Evolutionary conservation across 1,284 basidiomycete species (phyloP).

Genomic region (Cryptococcus sp.): DNA sequence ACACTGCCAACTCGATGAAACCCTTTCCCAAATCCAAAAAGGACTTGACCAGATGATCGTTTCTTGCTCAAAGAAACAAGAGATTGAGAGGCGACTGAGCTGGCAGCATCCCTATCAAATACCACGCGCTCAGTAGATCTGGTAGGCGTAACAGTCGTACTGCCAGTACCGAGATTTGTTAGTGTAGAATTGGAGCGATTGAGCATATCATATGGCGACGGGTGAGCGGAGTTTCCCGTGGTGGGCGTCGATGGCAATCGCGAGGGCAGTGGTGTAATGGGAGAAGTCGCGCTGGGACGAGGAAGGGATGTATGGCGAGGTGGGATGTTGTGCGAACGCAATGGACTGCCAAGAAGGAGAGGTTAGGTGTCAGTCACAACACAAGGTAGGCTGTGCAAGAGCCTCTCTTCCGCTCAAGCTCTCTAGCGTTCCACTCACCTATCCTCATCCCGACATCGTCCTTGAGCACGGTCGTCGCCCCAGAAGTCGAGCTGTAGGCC

Average conservation of each 20-base stretch:
- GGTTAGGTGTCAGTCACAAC: background rate
- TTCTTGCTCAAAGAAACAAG: constrained; percentile 4
- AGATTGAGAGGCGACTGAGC: background rate
- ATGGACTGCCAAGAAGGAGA: background rate
- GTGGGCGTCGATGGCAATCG: background rate
- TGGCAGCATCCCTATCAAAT: too few species aligned
- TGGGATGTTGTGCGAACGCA: constrained; percentile 1
- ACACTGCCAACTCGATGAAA: constrained; percentile 19
- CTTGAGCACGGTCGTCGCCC: background rate
- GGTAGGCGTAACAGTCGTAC: too few species aligned
- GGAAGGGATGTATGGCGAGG: background rate
- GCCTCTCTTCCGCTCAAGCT: too few species aligned
- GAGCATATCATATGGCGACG: background rate
- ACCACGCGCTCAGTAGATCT: too few species aligned
- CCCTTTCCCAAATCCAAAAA: constrained; percentile 18
- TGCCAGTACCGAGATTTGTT: too few species aligned
- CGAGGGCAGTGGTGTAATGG: constrained; percentile 1
- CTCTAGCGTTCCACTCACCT: background rate
- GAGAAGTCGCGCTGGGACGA: background rate
- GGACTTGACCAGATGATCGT: constrained; percentile 17
- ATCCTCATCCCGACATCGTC: too few species aligned
- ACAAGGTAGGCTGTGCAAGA: too few species aligned
- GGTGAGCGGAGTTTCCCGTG: background rate
- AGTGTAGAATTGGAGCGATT: constrained; percentile 1
- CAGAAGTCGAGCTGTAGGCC: constrained; percentile 14